phyloP scores from a whole-genome alignment of 305 asterid genomes.

The Fraxinus paxiana region DNA sequence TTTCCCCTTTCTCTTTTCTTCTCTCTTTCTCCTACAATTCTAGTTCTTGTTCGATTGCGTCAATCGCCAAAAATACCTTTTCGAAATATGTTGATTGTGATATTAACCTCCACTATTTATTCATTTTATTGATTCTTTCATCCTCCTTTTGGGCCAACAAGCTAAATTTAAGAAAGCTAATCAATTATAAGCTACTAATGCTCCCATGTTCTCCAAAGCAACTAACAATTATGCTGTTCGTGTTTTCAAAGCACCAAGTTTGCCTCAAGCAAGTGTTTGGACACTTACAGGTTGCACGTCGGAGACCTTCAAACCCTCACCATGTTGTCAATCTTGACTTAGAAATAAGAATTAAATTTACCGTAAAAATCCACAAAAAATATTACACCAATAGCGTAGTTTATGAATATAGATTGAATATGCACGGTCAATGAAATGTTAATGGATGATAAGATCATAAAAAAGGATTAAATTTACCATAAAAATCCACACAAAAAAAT shows the following conservation, averaged over 20 bases:
- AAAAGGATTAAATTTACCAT: neutral
- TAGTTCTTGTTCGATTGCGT: neutral
- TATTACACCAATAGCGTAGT: neutral
- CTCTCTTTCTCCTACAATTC: neutral
- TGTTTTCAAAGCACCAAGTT: neutral
- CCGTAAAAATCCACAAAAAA: neutral
- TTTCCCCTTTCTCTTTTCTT: neutral
- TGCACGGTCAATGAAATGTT: neutral
- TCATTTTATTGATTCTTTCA: neutral
- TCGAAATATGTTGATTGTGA: neutral
- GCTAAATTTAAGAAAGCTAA: neutral
- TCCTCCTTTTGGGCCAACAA: neutral
- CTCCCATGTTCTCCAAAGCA: neutral
- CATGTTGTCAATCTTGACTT: neutral
- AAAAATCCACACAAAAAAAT: neutral
- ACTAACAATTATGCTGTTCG: neutral
- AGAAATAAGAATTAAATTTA: neutral
- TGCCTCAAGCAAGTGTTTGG: neutral
- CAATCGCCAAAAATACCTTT: neutral
- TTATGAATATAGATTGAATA: neutral
- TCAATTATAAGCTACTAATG: neutral
- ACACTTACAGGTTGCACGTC: neutral
- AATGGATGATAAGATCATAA: neutral
- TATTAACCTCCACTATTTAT: neutral
- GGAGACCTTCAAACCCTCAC: slow-evolving; percentile 13